Conservation (phyloP, 2,329 filamentous ascomycete species). For the Claviceps humidiphila region DNA sequence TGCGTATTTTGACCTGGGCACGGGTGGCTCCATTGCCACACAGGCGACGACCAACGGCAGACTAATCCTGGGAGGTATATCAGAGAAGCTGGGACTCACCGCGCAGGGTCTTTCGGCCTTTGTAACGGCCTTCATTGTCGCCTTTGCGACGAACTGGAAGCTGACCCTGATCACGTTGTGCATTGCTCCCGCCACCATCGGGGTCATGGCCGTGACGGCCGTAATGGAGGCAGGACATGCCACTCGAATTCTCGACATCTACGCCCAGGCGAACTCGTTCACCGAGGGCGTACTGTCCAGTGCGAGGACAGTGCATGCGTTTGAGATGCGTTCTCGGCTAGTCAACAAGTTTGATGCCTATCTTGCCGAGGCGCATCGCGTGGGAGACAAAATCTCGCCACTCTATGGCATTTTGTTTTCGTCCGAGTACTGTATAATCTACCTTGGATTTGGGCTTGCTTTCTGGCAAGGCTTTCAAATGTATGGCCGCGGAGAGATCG, state of each 20-base stretch:
- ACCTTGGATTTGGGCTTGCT: constrained; percentile 27
- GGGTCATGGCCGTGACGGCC: constrained; percentile 18
- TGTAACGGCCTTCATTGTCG: constrained; percentile 24
- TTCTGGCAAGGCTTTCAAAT: constrained; percentile 33
- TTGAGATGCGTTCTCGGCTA: constrained; percentile 25
- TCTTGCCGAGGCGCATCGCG: constrained; percentile 21
- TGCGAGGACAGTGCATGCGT: constrained; percentile 28
- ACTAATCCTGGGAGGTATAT: constrained; percentile 26
- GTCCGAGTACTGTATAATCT: constrained; percentile 27
- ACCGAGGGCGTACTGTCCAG: constrained; percentile 25
- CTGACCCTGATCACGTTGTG: constrained; percentile 26
- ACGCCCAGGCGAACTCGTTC: constrained; percentile 21
- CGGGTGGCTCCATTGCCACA: constrained; percentile 27
- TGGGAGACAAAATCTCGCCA: constrained; percentile 25
- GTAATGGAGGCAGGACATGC: constrained; percentile 18
- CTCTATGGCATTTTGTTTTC: constrained; percentile 26
- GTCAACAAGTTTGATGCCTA: constrained; percentile 25
- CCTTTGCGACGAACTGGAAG: constrained; percentile 29
- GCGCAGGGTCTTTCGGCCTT: constrained; percentile 26
- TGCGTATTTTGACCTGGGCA: constrained; percentile 32
- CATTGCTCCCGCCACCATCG: constrained; percentile 14
- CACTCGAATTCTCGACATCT: constrained; percentile 21
- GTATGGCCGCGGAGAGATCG: constrained; percentile 20
- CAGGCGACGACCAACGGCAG: constrained; percentile 32
- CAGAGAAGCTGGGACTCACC: constrained; percentile 26